phyloP scores from a whole-genome alignment of 2,329 filamentous ascomycete species.

The Aspergillus phoenicis region DNA sequence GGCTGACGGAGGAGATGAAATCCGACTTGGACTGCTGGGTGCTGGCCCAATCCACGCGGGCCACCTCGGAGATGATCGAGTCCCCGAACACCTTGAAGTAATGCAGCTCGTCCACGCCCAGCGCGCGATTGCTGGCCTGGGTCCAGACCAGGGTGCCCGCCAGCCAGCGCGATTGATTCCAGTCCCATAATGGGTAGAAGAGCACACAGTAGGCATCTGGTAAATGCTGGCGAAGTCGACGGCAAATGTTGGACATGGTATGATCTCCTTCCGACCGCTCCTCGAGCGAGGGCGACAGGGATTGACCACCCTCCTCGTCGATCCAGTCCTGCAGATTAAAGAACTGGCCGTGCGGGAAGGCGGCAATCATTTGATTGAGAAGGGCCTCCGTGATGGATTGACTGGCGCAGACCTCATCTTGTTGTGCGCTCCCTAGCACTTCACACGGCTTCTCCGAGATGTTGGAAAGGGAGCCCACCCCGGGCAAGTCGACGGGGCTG shows the following conservation, averaged over 20 bases:
- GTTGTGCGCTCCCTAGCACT: slow-evolving; percentile 22
- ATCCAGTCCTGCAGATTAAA: slow-evolving; percentile 21
- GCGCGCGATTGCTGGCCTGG: slow-evolving; percentile 21
- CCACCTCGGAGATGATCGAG: slow-evolving; percentile 41
- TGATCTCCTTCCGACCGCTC: neutral
- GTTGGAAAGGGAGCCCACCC: slow-evolving; percentile 21
- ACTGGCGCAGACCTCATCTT: neutral
- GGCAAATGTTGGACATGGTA: slow-evolving; percentile 15
- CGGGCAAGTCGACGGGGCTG: slow-evolving; percentile 16
- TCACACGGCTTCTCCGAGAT: slow-evolving; percentile 20
- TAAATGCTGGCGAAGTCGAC: slow-evolving; percentile 8
- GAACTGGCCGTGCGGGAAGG: slow-evolving; percentile 31
- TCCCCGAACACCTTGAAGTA: slow-evolving; percentile 40
- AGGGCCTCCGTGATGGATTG: slow-evolving; percentile 21
- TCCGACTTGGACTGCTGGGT: slow-evolving; percentile 52
- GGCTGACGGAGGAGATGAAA: slow-evolving; percentile 55
- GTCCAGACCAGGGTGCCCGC: slow-evolving; percentile 33
- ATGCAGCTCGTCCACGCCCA: slow-evolving; percentile 30
- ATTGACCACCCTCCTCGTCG: neutral
- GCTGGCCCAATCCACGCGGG: slow-evolving; percentile 35
- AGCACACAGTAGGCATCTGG: slow-evolving; percentile 29
- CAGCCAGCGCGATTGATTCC: slow-evolving; percentile 34
- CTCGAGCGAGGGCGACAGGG: neutral
- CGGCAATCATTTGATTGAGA: slow-evolving; percentile 19
- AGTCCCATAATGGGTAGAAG: slow-evolving; percentile 37